Evolutionary conservation across 2,329 filamentous ascomycete species (phyloP).

Genomic region (Byssoonygena ceratinophila): DNA sequence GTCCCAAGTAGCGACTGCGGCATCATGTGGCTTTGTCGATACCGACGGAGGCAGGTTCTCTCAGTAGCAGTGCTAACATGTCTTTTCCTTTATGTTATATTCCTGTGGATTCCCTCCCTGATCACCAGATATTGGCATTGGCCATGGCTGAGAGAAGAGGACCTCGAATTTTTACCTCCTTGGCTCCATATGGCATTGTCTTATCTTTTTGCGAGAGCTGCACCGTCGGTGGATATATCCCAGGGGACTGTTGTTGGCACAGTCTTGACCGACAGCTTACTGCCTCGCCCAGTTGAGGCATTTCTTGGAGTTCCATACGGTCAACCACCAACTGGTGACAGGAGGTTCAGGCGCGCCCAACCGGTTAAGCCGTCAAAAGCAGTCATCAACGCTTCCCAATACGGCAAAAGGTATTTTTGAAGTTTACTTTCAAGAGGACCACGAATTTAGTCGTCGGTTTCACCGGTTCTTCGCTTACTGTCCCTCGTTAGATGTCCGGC

Average conservation of each 20-base stretch:
- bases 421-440: background rate
- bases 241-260: conserved; percentile 27
- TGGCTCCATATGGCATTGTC: conserved; percentile 11
- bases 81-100: background rate
- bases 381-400: conserved; percentile 30
- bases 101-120: conserved; percentile 1
- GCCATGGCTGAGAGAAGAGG: conserved; percentile 9
- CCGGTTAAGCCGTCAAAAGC: conserved; percentile 21
- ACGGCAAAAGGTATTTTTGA: conserved; percentile 21
- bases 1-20: background rate
- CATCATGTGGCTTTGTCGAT: background rate
- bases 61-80: background rate
- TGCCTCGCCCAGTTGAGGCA: conserved; percentile 25
- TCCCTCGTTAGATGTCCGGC: conserved; percentile 12
- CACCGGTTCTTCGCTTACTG: background rate
- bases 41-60: background rate
- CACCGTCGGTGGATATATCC: conserved; percentile 17
- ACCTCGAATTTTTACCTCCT: conserved; percentile 7
- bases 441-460: background rate
- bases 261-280: conserved; percentile 17
- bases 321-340: conserved; percentile 38
- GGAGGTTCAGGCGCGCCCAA: conserved; percentile 36
- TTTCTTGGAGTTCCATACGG: conserved; percentile 45
- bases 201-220: conserved; percentile 7
- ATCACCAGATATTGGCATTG: background rate